Percentiles rank a stretch among this genome's conserved stretches.
phyloP scores from a whole-genome alignment of 768 basidiomycete species.

The Boletus subcaerulescens region DNA sequence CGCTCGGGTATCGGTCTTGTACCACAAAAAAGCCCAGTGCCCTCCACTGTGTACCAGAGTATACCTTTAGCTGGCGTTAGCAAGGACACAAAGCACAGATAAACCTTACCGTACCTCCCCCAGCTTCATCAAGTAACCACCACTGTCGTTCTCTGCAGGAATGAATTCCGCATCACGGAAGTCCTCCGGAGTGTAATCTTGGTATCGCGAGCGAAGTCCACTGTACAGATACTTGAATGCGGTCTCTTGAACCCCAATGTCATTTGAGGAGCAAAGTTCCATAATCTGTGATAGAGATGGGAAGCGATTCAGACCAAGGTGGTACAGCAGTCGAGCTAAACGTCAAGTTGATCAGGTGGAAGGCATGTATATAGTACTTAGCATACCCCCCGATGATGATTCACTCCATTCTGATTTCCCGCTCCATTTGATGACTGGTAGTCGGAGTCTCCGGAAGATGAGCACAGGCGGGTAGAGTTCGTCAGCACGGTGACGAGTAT shows the following conservation, averaged over 20 bases:
- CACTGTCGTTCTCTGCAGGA: slow-evolving; percentile 56
- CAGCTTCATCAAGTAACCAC: slow-evolving; percentile 54
- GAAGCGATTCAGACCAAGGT: slow-evolving; percentile 58
- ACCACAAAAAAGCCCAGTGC: slow-evolving; percentile 68
- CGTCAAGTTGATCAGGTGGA: not conserved
- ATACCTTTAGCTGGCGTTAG: slow-evolving; percentile 47
- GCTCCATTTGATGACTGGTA: slow-evolving; percentile 87
- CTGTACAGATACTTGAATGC: slow-evolving; percentile 79
- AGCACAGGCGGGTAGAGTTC: slow-evolving; percentile 83
- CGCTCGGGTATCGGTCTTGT: slow-evolving; percentile 44
- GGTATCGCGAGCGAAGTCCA: slow-evolving; percentile 57
- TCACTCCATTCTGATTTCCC: slow-evolving; percentile 66
- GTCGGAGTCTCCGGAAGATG: slow-evolving; percentile 57
- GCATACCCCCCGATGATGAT: slow-evolving; percentile 77
- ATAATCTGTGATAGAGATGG: slow-evolving; percentile 67
- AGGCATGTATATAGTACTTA: not conserved
- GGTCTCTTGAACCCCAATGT: slow-evolving; percentile 42
- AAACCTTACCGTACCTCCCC: slow-evolving; percentile 45
- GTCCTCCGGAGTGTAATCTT: slow-evolving; percentile 46
- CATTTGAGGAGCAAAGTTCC: slow-evolving; percentile 56
- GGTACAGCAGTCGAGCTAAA: slow-evolving; percentile 67
- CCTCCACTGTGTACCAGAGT: slow-evolving; percentile 58
- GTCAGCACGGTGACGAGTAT: slow-evolving; percentile 51
- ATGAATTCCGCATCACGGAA: slow-evolving; percentile 67
- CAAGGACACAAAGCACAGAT: not conserved